Evolutionary conservation across 305 asterid species (phyloP).

Genomic region (Fraxinus paxiana): DNA sequence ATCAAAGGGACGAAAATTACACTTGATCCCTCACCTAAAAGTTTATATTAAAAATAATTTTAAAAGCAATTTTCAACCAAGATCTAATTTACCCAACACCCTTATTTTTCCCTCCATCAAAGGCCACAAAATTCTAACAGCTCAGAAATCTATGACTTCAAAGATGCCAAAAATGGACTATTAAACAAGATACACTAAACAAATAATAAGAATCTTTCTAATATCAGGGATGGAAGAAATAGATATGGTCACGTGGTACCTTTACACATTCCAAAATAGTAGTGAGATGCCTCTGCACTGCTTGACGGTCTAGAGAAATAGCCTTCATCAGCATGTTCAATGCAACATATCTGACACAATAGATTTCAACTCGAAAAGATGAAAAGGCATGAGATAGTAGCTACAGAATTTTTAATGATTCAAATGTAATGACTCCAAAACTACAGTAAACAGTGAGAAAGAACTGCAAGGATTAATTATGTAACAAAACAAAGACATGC

Average conservation of each 20-base stretch:
- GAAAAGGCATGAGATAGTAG: constrained; percentile 25
- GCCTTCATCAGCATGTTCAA: constrained; percentile 98
- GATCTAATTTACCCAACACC: not conserved
- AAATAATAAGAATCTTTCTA: constrained; percentile 7
- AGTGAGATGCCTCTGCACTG: constrained; percentile 94
- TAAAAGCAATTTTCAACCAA: not conserved
- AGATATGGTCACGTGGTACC: constrained; percentile 41
- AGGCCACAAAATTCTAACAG: not conserved
- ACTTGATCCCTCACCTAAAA: not conserved
- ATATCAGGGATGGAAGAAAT: constrained; percentile 6
- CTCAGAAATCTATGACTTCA: not conserved
- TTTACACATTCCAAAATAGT: constrained; percentile 95
- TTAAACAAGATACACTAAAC: not conserved
- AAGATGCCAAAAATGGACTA: not conserved
- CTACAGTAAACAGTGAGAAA: not conserved
- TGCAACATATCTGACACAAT: constrained; percentile 81
- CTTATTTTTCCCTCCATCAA: not conserved
- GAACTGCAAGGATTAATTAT: not conserved
- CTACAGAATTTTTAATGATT: not conserved
- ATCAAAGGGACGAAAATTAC: not conserved
- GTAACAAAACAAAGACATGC: not conserved
- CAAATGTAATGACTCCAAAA: not conserved
- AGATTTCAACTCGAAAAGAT: constrained; percentile 27
- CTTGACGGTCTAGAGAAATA: constrained; percentile 82
- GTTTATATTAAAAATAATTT: not conserved